phyloP scores from a whole-genome alignment of 2,329 filamentous ascomycete genomes.

The Dactylonectria estremocensis region DNA sequence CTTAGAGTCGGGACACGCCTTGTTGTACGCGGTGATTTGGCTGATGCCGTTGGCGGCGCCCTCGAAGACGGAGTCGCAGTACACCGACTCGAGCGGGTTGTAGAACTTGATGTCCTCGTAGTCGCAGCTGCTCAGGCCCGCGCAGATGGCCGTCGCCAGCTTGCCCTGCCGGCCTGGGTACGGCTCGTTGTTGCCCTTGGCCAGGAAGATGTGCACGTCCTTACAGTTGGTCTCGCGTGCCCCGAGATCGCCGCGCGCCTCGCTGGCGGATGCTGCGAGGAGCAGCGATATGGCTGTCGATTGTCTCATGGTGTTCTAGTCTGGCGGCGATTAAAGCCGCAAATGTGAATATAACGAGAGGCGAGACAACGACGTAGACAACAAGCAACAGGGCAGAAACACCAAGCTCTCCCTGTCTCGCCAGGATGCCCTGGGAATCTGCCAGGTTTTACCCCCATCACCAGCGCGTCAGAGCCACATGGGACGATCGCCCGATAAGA shows the following conservation, averaged over 20 bases:
- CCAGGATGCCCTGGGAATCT: conserved; percentile 16
- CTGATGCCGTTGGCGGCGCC: conserved; percentile 53
- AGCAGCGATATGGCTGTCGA: conserved; percentile 16
- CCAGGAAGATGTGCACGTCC: conserved; percentile 51
- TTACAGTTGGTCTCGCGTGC: conserved; percentile 39
- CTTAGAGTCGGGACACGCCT: conserved; percentile 57
- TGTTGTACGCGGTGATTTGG: conserved; percentile 58
- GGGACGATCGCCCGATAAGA: conserved; percentile 25
- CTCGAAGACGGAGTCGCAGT: conserved; percentile 56
- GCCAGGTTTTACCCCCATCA: conserved; percentile 19
- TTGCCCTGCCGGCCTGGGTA: conserved; percentile 50
- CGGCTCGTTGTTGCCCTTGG: conserved; percentile 50
- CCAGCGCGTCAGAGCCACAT: conserved; percentile 9
- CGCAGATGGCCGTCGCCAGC: conserved; percentile 48
- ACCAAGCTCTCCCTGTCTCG: not conserved
- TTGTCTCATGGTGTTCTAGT: conserved; percentile 22
- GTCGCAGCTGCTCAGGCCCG: conserved; percentile 48
- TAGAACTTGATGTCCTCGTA: conserved; percentile 53
- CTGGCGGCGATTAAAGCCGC: not conserved
- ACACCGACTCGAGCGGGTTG: conserved; percentile 49
- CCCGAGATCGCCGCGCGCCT: conserved; percentile 6
- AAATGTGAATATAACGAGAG: not conserved
- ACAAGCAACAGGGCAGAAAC: conserved; percentile 14
- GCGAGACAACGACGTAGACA: conserved; percentile 12
- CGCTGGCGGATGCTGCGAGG: conserved; percentile 20